Percentiles rank a stretch among this genome's conserved stretches.
These are phyloP conservation scores for Botryotinia narcissicola DNA, from an alignment of 2,329 filamentous ascomycete genomes.

Conservation along the genomic window DNA sequence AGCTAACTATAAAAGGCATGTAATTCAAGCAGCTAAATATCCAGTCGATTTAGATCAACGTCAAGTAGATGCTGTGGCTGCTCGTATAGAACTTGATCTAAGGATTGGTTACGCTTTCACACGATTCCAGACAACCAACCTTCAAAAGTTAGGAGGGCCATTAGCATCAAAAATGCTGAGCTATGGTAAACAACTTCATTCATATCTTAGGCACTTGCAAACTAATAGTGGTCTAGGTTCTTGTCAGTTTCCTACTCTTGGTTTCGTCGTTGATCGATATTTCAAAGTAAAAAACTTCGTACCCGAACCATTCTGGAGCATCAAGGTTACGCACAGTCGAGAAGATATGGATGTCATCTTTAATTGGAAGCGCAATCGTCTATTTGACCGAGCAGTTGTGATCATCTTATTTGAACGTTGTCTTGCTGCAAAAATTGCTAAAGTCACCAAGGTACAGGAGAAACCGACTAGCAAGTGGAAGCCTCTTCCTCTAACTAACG, in stretches of 20 bases:
- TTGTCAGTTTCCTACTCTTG: conserved; percentile 94
- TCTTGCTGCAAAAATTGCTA: conserved; percentile 70
- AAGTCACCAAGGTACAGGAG: conserved; percentile 80
- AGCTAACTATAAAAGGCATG: conserved; percentile 58
- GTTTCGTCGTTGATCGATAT: conserved; percentile 96
- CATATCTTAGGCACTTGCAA: background rate
- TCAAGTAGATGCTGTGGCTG: conserved; percentile 82
- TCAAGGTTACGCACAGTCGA: conserved; percentile 77
- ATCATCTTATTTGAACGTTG: conserved; percentile 84
- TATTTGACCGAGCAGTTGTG: conserved; percentile 84
- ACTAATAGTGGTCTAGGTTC: conserved; percentile 52
- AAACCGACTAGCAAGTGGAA: conserved; percentile 95
- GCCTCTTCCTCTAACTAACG: conserved; percentile 87
- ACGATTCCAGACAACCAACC: conserved; percentile 74
- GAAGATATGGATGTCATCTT: conserved; percentile 80
- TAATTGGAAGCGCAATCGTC: conserved; percentile 73
- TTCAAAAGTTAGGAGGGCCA: conserved; percentile 69
- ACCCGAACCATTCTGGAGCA: conserved; percentile 88
- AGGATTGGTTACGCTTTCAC: conserved; percentile 93
- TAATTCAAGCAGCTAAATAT: conserved; percentile 76
- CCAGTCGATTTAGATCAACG: conserved; percentile 77
- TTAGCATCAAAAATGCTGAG: conserved; percentile 61
- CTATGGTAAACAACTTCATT: conserved; percentile 61
- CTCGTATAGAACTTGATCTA: conserved; percentile 88
- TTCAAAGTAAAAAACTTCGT: conserved; percentile 92